Evolutionary conservation across 129 eudicot species (phyloP).

Genomic region (Pseudognaphalium luteoalbum): DNA sequence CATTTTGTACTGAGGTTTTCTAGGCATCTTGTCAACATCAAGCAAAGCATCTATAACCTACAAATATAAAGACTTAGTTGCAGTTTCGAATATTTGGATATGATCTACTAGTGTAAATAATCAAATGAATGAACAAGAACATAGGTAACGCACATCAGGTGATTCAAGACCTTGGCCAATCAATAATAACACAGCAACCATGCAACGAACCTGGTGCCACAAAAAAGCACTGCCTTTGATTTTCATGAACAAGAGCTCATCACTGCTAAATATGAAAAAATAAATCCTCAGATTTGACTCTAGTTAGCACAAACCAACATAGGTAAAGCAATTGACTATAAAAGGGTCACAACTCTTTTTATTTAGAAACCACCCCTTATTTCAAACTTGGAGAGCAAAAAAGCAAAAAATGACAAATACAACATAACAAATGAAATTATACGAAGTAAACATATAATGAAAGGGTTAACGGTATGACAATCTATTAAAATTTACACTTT

Average conservation of each 20-base stretch:
- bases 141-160: constrained; percentile 59
- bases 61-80: constrained; percentile 3
- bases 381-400: background rate
- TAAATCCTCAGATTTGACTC: constrained; percentile 8
- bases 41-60: constrained; percentile 76
- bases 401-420: background rate
- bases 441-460: background rate
- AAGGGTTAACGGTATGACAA: too few relatives aligned
- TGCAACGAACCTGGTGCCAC: constrained; percentile 99
- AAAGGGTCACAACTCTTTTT: background rate
- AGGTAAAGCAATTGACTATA: background rate
- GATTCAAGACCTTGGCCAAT: constrained; percentile 93
- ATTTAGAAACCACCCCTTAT: background rate
- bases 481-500: too few relatives aligned
- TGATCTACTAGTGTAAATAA: constrained; percentile 7
- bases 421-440: background rate
- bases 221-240: constrained; percentile 93
- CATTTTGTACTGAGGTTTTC: constrained; percentile 89
- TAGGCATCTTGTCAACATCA: constrained; percentile 70
- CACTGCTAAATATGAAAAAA: constrained; percentile 44
- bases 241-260: constrained; percentile 65
- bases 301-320: background rate
- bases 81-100: constrained; percentile 9
- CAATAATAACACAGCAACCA: constrained; percentile 91
- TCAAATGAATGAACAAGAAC: constrained; percentile 18